Evolutionary conservation across 192 early-diverging fungal species (phyloP), one percentile per base, ranked within the genome.

Genomic region (Chytriomyces hyalinus): DNA sequence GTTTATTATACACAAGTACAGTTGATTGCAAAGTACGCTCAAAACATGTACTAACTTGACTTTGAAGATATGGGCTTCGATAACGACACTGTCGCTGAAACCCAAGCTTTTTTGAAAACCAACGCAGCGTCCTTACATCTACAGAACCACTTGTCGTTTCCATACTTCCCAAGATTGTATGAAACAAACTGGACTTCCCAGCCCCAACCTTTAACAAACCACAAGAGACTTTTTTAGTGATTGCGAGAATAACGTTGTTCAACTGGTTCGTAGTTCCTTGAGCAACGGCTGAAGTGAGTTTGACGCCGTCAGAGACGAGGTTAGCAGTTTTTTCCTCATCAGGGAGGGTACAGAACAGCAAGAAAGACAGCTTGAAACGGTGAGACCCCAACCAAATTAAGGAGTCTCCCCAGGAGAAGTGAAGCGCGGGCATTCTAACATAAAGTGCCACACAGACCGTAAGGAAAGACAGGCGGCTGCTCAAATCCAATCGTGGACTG

Each of bases 61-160:
- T 87, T 11, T 96, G 90, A 78, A 99, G 79, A 66, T 91, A 90
- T 0, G 97, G 97, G 97, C 66, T 97, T 96, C 7, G 92, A 89
- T 17, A 98, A 79, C 76, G 93, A 93, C 22, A 92, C 85, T 61
- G 95, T 94, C 49, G 97, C 86, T 0, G 4, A 36, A 2, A 36
- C 4, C 36, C 24, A 36, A 36, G 36, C 36, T 36, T 36, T n/a
- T 36, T 36, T 36, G 36, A 36, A 36, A 36, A 36, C 36, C 36
- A 36, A 36, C 36, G 36, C 36, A 36, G 36, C 2, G 36, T 36
- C 36, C 36, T 70, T 57, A 70, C 69, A 57, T 73, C 71, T 6
- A 94, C 88, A 0, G 80, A 70, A 9, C 79, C 79, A 26, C 76
- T 68, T 48, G 61, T 65, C 46, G 65, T n/a, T 36, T 83, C 87